Evolutionary conservation across 331 rosid genomes (phyloP), one percentile per base, ranked within the genome.

Genomic region (Rhamnella rubrinervis): DNA sequence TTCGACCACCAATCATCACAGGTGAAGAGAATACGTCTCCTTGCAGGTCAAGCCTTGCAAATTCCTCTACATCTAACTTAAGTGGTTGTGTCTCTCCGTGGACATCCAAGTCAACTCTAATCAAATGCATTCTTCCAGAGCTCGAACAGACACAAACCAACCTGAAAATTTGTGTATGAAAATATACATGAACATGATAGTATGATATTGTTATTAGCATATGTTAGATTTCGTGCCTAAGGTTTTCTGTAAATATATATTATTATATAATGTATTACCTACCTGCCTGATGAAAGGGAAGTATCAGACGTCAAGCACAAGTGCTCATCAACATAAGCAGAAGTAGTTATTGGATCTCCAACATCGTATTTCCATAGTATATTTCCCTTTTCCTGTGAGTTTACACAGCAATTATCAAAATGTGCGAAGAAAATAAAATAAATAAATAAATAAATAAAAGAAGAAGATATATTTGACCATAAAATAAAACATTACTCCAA

Each of bases 11-110:
- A 61, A 93, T 78, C 96, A 90, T 90, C 37, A 90, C 78, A 41
- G 98, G 97, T 3, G 97, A 93, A 57, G 97, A 93, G 74, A 93
- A 93, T 58, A 93, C 77, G 57, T 87, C 92, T 18, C 92, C 96
- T n/a, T 68, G 72, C 65, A 93, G 81, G 67, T 82, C 71, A 47
- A 88, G 47, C 71, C 78, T 84, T 23, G 85, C 81, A 70, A 84
- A 84, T 77, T 93, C 96, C 73, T 85, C 80, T 65, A 88, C 92
- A 20, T 77, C 14, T 6, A 58, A 50, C 38, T 61, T 72, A 14
- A 9, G 70, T 16, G 14, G 67, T 80, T 64, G 53, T 46, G 31
- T 38, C 38, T 71, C 77, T 37, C 70, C 16, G 2, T 56, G 46
- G 17, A 21, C 51, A 69, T 79, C 77, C 26, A 7, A 26, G 70